phyloP scores from a whole-genome alignment of 148 eudicot species.

The Rhododendron kiyosumense region DNA sequence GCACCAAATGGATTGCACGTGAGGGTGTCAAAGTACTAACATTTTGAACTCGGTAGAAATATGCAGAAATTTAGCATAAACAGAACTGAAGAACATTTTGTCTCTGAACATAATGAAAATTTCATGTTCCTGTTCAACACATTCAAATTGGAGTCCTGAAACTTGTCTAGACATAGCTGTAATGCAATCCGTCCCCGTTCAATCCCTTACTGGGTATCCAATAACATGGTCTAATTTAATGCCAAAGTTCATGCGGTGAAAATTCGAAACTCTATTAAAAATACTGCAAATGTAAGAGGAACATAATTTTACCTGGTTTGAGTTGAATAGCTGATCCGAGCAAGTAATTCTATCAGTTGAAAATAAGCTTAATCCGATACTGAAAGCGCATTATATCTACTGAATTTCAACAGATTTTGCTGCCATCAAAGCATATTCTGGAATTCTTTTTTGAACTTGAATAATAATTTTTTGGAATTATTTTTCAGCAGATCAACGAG shows the following conservation, averaged over 20 bases:
- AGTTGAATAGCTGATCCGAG: neutral
- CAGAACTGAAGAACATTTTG: neutral
- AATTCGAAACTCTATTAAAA: neutral
- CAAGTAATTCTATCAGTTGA: neutral
- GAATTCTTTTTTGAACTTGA: neutral
- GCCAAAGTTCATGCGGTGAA: neutral
- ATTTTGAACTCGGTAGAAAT: neutral
- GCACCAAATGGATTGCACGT: slow-evolving; percentile 84
- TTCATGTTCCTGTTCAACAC: neutral
- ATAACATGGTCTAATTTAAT: neutral
- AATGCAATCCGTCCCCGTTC: neutral
- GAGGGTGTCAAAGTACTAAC: slow-evolving; percentile 55
- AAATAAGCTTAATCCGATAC: neutral
- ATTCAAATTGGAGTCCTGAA: neutral
- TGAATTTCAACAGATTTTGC: neutral
- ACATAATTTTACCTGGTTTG: neutral
- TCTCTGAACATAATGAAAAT: neutral
- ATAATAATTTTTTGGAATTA: neutral
- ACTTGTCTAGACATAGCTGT: neutral
- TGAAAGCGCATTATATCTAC: neutral
- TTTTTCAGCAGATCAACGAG: neutral
- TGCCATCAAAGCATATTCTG: neutral
- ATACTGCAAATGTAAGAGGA: neutral
- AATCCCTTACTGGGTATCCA: neutral
- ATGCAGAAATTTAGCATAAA: neutral